Evolutionary conservation across 2,329 filamentous ascomycete genomes (phyloP).

Genomic region (Verticillium tricorpus): DNA sequence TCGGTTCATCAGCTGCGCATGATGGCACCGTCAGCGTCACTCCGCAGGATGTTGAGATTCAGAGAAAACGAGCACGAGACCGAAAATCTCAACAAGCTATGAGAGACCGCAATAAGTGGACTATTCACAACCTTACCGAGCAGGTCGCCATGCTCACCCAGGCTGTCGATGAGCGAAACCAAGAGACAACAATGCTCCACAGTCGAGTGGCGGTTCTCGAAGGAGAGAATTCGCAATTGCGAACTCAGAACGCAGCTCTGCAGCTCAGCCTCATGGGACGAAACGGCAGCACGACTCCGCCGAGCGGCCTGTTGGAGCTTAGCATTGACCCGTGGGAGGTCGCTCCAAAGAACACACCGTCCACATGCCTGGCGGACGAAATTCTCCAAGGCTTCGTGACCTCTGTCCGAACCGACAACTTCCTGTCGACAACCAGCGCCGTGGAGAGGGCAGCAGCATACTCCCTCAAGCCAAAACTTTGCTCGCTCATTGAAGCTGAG

Average conservation of each 20-base stretch:
- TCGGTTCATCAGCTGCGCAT: constrained; percentile 1
- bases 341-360: constrained; percentile 16
- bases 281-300: constrained; percentile 1
- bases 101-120: constrained; percentile 26
- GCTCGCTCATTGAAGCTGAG: constrained; percentile 18
- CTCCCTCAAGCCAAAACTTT: constrained; percentile 17
- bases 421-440: constrained; percentile 4
- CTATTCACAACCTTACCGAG: constrained; percentile 21
- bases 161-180: constrained; percentile 17
- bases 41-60: constrained; percentile 17
- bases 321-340: constrained; percentile 17
- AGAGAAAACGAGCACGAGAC: constrained; percentile 25
- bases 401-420: constrained; percentile 13
- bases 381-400: constrained; percentile 23
- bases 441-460: constrained; percentile 12
- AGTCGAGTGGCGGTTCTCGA: constrained; percentile 18
- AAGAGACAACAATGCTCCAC: constrained; percentile 14
- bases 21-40: background rate
- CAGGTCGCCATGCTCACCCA: constrained; percentile 21
- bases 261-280: constrained; percentile 22
- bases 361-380: constrained; percentile 20
- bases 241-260: constrained; percentile 22
- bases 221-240: constrained; percentile 21
- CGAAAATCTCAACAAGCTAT: constrained; percentile 27
- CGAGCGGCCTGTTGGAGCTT: background rate